These are phyloP conservation scores for Mortierella polycephala DNA, from an alignment of 371 early-diverging fungal genomes.

Conservation along the genomic window DNA sequence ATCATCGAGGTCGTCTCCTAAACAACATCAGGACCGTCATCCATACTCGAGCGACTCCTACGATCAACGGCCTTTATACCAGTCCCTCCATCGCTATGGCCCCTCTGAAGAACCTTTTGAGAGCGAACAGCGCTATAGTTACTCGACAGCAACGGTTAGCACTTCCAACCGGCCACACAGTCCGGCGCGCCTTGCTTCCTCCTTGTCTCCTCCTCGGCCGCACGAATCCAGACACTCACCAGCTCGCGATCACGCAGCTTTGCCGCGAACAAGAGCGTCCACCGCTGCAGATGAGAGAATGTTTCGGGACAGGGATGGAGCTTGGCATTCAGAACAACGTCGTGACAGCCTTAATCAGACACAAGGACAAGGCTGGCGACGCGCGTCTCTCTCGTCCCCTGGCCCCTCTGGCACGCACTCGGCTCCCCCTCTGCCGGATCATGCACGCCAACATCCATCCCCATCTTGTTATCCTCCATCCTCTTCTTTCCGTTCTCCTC, in stretches of 20 bases:
- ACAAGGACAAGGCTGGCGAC: conserved; percentile 13
- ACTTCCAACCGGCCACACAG: no score
- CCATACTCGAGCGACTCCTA: no score
- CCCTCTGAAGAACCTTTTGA: no score
- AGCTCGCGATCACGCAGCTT: not conserved
- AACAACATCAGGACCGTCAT: not conserved
- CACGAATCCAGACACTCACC: no score
- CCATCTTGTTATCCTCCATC: not conserved
- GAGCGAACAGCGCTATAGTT: no score
- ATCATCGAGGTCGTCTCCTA: not conserved
- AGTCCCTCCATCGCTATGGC: no score
- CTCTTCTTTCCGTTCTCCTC: conserved; percentile 19
- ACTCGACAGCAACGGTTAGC: no score
- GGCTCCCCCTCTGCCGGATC: not conserved
- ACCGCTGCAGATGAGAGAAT: no score
- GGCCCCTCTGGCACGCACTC: not conserved
- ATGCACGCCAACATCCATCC: not conserved
- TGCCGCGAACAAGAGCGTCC: not conserved
- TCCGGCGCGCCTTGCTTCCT: no score
- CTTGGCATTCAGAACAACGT: conserved; percentile 3
- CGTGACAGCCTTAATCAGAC: not conserved
- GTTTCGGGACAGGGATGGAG: not conserved
- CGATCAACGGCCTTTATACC: no score
- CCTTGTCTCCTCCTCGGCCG: no score
- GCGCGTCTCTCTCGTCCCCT: conserved; percentile 18